Evolutionary conservation across 768 basidiomycete species (phyloP).

Genomic region (Gymnopilus dilepis): DNA sequence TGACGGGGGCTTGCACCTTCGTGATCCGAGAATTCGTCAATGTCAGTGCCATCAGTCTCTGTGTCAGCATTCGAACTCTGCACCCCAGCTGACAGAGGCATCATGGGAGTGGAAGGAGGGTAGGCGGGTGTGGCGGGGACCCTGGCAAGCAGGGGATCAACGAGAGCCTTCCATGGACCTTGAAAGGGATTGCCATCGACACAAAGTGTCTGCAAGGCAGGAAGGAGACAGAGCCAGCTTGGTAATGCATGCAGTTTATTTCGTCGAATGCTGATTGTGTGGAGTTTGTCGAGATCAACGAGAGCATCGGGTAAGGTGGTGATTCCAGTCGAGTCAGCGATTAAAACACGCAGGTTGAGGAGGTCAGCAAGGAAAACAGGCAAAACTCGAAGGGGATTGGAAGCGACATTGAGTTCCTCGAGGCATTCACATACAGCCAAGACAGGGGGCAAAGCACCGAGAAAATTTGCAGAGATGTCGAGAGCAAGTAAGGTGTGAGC

Average conservation of each 20-base stretch:
- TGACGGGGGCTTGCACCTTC: constrained; percentile 49
- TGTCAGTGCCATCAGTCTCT: constrained; percentile 52
- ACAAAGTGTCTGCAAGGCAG: constrained; percentile 80
- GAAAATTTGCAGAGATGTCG: constrained; percentile 90
- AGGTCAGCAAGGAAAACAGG: constrained; percentile 86
- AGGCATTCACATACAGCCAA: constrained; percentile 81
- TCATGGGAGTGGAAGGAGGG: constrained; percentile 68
- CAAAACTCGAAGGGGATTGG: constrained; percentile 90
- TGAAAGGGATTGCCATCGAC: constrained; percentile 98
- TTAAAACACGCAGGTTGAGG: constrained; percentile 80
- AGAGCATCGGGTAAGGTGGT: constrained; percentile 76
- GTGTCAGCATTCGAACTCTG: constrained; percentile 43
- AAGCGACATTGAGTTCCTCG: constrained; percentile 93
- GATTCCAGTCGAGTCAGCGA: constrained; percentile 91
- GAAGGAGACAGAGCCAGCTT: constrained; percentile 94
- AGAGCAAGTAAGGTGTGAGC: constrained; percentile 83
- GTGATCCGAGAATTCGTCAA: constrained; percentile 64
- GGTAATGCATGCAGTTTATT: constrained; percentile 91
- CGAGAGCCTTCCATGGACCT: constrained; percentile 88
- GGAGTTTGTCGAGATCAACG: constrained; percentile 74
- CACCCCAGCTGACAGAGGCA: constrained; percentile 55
- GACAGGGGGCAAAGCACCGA: constrained; percentile 81
- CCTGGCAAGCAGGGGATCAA: constrained; percentile 81
- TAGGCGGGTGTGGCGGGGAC: constrained; percentile 62
- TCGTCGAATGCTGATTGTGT: constrained; percentile 86